Evolutionary conservation across 2,329 filamentous ascomycete species (phyloP), one percentile per base, ranked within the genome.

Genomic region (Cercospora zeina): DNA sequence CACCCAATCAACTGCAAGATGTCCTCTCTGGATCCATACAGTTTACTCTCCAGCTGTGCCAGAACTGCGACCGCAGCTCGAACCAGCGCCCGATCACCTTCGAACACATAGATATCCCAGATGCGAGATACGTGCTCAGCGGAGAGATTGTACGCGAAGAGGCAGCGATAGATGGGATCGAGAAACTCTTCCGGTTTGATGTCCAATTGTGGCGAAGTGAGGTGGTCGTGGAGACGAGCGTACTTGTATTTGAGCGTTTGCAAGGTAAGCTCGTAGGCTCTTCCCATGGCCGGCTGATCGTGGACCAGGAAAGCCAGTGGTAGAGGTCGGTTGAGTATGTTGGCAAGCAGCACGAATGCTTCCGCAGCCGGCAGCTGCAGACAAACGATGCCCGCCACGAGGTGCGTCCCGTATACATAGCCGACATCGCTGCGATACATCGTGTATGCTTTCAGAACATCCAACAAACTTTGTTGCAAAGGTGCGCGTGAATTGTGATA

Each of bases 341-440:
- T 95, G 30, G 89, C 88, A 13, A 93, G 81, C 7, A 87, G 81
- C 67, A 89, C 82, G 74, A 95, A 95, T 5, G 88, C 81, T 14
- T 85, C 80, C 0, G 84, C 80, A 0, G 88, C 79, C 19, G 81
- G 81, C 37, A 92, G 82, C 72, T 91, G 90, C 54, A 93, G 82
- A 1, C 93, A 82, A 1, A 92, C 81, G 14, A 92, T 79, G 0
- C 87, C 90, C 1, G 90, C 89, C 66, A 88, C 81, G 75, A 90
- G 87, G 72, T 91, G 89, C 67, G 88, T 89, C 58, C 89, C 89
- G 65, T 83, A 82, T 61, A 90, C 83, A 70, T 91, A 92, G 65
- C 90, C 89, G 70, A 93, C 89, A 72, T 95, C 90, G 67, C 87
- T 88, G 64, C 90, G 84, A 76, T 95, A 95, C 84, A 91, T 89